Base-by-base conservation (phyloP, 306 rosid genomes). In the Quercus agrifolia region DNA sequence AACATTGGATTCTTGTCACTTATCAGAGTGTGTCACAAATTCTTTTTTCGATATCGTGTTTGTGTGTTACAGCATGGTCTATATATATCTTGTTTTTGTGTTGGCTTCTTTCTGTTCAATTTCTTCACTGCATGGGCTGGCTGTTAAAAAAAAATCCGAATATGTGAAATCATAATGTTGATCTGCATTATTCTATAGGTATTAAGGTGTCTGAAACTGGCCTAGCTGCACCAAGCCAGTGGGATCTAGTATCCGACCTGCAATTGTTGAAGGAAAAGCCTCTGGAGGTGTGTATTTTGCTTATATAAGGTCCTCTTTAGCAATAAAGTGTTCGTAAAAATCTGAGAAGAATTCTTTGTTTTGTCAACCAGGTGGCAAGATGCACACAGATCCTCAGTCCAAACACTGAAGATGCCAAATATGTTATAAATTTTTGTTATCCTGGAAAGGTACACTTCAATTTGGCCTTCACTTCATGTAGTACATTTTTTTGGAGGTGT, bases 181-280 rank as follows among this genome's bases (percentile, higher is more conserved):
- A 73, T 8, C n/a, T 80, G 75, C 18, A 74, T 20, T 77, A 33
- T 69, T 51, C 25, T 73, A 64, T 72, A 96, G 99, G 99, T 71
- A 96, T 96, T 76, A 96, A 96, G 87, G 98, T 93, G 84, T 96
- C 99, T 73, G 99, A 96, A 83, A 96, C 97, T 86, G 99, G 99
- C 30, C 77, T 96, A 80, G 99, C 98, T 79, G 99, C 96, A 56
- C 99, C 98, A 58, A 96, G 98, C 84, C 99, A 96, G 81, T 96
- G 98, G 97, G 99, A 96, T 90, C 99, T 93, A 80, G 98, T 93
- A 72, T 91, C 99, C 44, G 99, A 93, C 80, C 93, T 91, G 90
- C 98, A 96, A 71, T 91, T 96, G 99, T 93, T 93, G 99, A 98
- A 93, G 88, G 99, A 93, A 83, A 98, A 96, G 91, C 99, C 99